Evolutionary conservation across 208 protist genomes (phyloP).

Genomic region (Trypanosoma avium): DNA sequence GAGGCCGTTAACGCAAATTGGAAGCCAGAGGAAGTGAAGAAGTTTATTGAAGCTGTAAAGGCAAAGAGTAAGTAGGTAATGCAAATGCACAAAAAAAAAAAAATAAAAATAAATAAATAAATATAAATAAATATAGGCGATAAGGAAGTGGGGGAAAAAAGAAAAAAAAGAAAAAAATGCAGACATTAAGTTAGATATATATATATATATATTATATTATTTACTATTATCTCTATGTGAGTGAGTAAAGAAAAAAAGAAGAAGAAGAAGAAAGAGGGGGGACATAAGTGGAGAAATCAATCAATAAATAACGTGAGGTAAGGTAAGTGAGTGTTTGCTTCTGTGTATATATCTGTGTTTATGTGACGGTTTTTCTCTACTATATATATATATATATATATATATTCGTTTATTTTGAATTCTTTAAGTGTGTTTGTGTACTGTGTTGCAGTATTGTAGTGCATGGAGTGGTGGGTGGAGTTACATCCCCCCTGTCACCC

Average conservation of each 20-base stretch:
- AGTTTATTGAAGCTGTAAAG: slow-evolving; percentile 85
- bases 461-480: no score
- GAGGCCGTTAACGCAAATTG: slow-evolving; percentile 89
- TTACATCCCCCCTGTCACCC: no score
- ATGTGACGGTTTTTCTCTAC: no score
- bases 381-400: no score
- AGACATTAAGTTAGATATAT: neutral
- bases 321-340: no score
- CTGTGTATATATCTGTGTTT: no score
- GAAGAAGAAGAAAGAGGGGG: no score
- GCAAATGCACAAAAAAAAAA: neutral
- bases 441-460: no score
- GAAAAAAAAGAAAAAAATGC: neutral
- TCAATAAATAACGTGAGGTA: no score
- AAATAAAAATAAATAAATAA: neutral
- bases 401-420: no score
- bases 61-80: slow-evolving; percentile 64
- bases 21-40: slow-evolving; percentile 69
- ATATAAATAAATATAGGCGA: neutral
- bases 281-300: no score
- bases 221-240: neutral
- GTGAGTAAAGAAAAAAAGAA: slow-evolving; percentile 7
- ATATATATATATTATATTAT: neutral
- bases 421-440: no score
- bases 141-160: neutral